These are phyloP conservation scores for Clonostachys rosea DNA, from an alignment of 2,329 filamentous ascomycete species.

Conservation along the genomic window DNA sequence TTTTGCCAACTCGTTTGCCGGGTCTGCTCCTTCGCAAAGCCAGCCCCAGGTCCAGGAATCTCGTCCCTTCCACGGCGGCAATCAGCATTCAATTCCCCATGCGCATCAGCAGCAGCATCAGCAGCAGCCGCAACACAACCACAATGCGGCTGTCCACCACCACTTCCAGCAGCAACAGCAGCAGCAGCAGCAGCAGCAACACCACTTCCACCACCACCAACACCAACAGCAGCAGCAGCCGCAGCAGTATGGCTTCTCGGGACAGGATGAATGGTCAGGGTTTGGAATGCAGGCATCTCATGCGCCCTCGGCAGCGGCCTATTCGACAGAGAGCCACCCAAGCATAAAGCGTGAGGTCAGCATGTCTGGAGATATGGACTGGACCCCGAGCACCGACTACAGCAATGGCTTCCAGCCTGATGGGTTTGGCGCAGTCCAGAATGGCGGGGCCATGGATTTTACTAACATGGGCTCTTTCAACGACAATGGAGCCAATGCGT, in stretches of 20 bases:
- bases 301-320: not conserved
- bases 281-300: not conserved
- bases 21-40: not conserved
- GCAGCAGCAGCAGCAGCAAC: not conserved
- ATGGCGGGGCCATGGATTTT: slow-evolving; percentile 18
- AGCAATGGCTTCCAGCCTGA: slow-evolving; percentile 1
- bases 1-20: slow-evolving; percentile 1
- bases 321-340: not conserved
- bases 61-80: not conserved
- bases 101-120: slow-evolving; percentile 2
- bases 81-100: not conserved
- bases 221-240: not conserved
- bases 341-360: not conserved
- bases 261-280: slow-evolving; percentile 1
- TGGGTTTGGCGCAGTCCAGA: not conserved
- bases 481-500: not conserved
- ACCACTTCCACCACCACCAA: not conserved
- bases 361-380: slow-evolving; percentile 24
- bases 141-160: not conserved
- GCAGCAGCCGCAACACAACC: slow-evolving; percentile 1
- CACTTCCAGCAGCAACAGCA: not conserved
- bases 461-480: slow-evolving; percentile 12
- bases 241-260: slow-evolving; percentile 1
- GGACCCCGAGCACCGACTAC: slow-evolving; percentile 21
- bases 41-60: slow-evolving; percentile 1